These are phyloP conservation scores for Cryptosporidium parvum DNA, from an alignment of 169 alveolate genomes.

Conservation along the genomic window DNA sequence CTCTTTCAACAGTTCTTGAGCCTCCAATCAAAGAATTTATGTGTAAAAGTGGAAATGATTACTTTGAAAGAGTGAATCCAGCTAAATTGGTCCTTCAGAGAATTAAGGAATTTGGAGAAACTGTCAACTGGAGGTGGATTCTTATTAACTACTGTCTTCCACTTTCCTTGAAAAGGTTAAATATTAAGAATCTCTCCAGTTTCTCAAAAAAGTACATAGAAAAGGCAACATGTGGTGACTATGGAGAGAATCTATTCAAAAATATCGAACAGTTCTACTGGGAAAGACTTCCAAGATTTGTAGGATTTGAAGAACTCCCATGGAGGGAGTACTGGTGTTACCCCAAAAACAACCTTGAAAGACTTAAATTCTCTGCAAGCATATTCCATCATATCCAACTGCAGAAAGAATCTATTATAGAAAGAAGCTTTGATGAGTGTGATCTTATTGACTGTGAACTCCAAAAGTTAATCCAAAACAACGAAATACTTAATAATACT, in stretches of 20 bases:
- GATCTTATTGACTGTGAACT: slow-evolving; percentile 37
- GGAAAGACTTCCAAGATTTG: slow-evolving; percentile 73
- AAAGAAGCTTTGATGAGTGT: slow-evolving; percentile 29
- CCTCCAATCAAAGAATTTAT: slow-evolving; percentile 56
- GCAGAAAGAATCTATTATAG: slow-evolving; percentile 1
- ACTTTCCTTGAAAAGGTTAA: slow-evolving; percentile 44
- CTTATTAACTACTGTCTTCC: slow-evolving; percentile 59
- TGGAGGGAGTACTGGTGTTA: slow-evolving; percentile 73
- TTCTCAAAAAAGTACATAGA: slow-evolving; percentile 41
- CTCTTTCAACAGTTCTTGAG: slow-evolving; percentile 56
- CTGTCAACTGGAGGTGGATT: slow-evolving; percentile 69
- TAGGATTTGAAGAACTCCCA: slow-evolving; percentile 67
- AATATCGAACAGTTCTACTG: slow-evolving; percentile 63
- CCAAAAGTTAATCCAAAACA: slow-evolving; percentile 26
- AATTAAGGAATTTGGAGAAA: slow-evolving; percentile 13
- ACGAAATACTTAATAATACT: slow-evolving; percentile 11
- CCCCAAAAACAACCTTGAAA: slow-evolving; percentile 33
- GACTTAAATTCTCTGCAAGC: neutral
- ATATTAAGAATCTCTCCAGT: slow-evolving; percentile 34
- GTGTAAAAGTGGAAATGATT: slow-evolving; percentile 14
- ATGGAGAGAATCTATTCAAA: slow-evolving; percentile 52
- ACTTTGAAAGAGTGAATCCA: slow-evolving; percentile 27
- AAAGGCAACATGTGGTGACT: slow-evolving; percentile 52
- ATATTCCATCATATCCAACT: slow-evolving; percentile 22
- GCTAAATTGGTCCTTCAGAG: slow-evolving; percentile 44